phyloP scores from a whole-genome alignment of 805 yeast species.

The Tetrapisispora fleetii region DNA sequence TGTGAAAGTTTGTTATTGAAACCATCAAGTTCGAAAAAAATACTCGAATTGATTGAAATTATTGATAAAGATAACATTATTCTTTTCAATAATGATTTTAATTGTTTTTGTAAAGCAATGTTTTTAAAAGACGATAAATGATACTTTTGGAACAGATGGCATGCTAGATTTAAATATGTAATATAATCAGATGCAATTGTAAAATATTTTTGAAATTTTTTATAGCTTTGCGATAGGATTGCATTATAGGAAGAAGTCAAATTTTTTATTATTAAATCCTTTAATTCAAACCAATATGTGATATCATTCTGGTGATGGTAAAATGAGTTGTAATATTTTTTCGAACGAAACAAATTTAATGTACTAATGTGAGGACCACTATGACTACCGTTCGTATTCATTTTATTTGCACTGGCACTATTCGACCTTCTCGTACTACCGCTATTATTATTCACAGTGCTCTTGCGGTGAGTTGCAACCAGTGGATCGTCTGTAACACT shows the following conservation, averaged over 20 bases:
- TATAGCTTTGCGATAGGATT: slow-evolving; percentile 40
- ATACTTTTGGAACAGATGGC: slow-evolving; percentile 2
- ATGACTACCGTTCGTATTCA: not conserved
- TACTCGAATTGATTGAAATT: slow-evolving; percentile 52
- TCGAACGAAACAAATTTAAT: slow-evolving; percentile 11
- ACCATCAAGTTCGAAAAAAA: slow-evolving; percentile 35
- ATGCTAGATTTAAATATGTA: slow-evolving; percentile 3
- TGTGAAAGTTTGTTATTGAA: not conserved
- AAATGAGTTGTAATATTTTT: slow-evolving; percentile 32
- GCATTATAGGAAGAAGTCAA: slow-evolving; percentile 42
- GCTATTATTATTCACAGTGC: not conserved
- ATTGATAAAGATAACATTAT: slow-evolving; percentile 49
- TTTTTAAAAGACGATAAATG: not conserved
- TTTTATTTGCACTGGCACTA: not conserved
- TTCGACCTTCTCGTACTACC: not conserved
- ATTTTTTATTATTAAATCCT: slow-evolving; percentile 38
- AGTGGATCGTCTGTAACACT: too few relatives aligned
- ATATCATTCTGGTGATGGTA: slow-evolving; percentile 53
- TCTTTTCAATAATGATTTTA: slow-evolving; percentile 39
- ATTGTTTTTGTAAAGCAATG: not conserved
- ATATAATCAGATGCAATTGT: not conserved
- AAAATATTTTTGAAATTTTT: slow-evolving; percentile 44
- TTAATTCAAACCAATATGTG: slow-evolving; percentile 48
- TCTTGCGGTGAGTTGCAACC: too few relatives aligned
- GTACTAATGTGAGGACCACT: not conserved